These are phyloP conservation scores for Penicillium expansum DNA, from an alignment of 2,329 filamentous ascomycete genomes.

Conservation along the genomic window DNA sequence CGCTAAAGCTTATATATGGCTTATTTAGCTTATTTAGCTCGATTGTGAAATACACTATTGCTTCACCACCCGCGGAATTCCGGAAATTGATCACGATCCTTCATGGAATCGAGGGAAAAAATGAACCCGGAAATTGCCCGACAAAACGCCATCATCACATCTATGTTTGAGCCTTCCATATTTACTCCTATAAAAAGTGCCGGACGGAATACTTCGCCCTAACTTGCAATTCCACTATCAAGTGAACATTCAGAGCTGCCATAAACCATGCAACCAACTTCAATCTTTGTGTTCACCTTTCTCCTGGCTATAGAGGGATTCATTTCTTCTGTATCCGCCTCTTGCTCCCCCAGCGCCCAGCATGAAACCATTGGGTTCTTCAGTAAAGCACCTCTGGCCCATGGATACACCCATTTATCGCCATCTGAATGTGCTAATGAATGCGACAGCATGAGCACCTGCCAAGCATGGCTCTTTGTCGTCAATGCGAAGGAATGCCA, in stretches of 20 bases:
- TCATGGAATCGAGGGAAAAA: neutral
- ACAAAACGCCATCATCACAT: neutral
- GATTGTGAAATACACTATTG: no score
- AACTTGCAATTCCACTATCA: neutral
- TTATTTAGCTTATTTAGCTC: no score
- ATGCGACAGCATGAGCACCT: neutral
- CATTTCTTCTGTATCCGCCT: slow-evolving; percentile 1
- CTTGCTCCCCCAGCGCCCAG: slow-evolving; percentile 6
- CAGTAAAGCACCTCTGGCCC: slow-evolving; percentile 5
- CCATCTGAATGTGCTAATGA: slow-evolving; percentile 4
- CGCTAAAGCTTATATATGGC: no score
- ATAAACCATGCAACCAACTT: neutral
- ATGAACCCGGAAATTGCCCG: neutral
- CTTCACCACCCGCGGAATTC: neutral
- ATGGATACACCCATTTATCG: slow-evolving; percentile 2
- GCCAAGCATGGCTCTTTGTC: slow-evolving; percentile 5
- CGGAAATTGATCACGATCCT: no score
- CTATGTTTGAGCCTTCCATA: neutral
- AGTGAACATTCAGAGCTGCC: neutral
- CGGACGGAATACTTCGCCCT: neutral
- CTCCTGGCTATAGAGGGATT: neutral
- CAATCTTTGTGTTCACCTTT: neutral
- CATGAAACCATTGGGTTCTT: slow-evolving; percentile 7
- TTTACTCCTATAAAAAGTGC: neutral
- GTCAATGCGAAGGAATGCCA: slow-evolving; percentile 6